Percentiles rank a stretch among this genome's conserved stretches.
These are phyloP conservation scores for Macrocybe sp. DNA, from an alignment of 1,284 basidiomycete genomes.

Conservation along the genomic window DNA sequence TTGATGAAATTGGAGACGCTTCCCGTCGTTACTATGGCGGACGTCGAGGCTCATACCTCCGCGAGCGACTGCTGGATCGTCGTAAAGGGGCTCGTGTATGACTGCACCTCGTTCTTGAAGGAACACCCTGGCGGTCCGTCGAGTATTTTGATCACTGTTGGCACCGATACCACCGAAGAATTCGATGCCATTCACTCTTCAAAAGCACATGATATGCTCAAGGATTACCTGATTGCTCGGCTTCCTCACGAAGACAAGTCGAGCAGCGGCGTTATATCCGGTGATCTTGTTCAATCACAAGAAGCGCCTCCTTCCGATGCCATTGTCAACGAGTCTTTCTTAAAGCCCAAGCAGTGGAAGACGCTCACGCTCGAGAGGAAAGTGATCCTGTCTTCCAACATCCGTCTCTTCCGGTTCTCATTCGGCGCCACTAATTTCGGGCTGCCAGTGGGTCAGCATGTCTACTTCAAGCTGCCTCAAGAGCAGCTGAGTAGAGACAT, in stretches of 20 bases:
- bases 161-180: constrained; percentile 62
- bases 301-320: background rate
- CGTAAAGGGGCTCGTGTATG: constrained; percentile 43
- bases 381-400: no score
- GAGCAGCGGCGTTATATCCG: background rate
- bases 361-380: background rate
- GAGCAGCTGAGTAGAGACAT: constrained; percentile 23
- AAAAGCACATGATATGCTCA: background rate
- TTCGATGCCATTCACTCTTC: constrained; percentile 27
- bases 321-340: background rate
- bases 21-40: constrained; percentile 41
- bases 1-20: constrained; percentile 36
- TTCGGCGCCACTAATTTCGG: background rate
- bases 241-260: background rate
- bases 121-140: constrained; percentile 64
- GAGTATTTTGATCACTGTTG: constrained; percentile 54
- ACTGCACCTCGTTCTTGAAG: constrained; percentile 49
- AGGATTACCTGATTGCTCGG: background rate
- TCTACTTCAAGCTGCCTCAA: background rate
- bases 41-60: constrained; percentile 34
- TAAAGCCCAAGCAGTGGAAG: no score
- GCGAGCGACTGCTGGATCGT: constrained; percentile 56
- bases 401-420: no score
- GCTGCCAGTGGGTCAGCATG: background rate
- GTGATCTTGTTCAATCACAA: background rate